Conservation (phyloP, 192 early-diverging fungal species). For the Backusella macrospora region DNA sequence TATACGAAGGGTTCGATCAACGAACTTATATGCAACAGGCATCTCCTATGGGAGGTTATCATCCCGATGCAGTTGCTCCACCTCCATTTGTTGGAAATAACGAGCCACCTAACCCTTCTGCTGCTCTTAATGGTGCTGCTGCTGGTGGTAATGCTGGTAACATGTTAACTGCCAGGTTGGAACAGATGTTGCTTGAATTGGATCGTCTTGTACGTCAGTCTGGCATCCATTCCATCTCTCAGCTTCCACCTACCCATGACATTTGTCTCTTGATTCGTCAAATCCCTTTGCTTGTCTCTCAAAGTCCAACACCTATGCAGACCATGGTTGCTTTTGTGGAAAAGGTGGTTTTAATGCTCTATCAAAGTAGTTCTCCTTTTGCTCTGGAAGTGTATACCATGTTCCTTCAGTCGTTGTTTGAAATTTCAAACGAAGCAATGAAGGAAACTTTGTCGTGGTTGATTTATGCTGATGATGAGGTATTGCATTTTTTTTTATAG, state of each 20-base stretch:
- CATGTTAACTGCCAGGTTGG: neutral
- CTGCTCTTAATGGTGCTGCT: neutral
- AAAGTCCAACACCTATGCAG: constrained; percentile 71
- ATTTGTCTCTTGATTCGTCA: constrained; percentile 73
- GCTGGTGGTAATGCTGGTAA: neutral
- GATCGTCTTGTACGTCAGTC: constrained; percentile 72
- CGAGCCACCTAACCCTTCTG: neutral
- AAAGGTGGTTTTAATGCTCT: constrained; percentile 83
- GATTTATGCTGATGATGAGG: constrained; percentile 89
- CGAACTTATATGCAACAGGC: constrained; percentile 9
- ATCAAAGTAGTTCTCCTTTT: constrained; percentile 68
- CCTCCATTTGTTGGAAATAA: constrained; percentile 1
- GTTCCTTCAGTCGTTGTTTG: constrained; percentile 82
- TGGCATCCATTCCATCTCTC: constrained; percentile 50
- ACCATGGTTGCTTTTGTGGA: constrained; percentile 82
- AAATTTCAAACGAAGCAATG: constrained; percentile 73
- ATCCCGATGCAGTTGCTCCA: constrained; percentile 5
- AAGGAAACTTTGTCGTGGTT: constrained; percentile 92
- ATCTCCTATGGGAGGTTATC: neutral
- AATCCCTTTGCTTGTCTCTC: constrained; percentile 67
- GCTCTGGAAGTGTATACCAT: constrained; percentile 82
- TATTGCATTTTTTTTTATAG: too few relatives aligned
- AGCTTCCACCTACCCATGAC: constrained; percentile 79
- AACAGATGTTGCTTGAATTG: constrained; percentile 60
- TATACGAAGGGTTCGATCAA: constrained; percentile 25